Percentiles rank a stretch among this genome's conserved stretches.
phyloP scores from a whole-genome alignment of 1,139 yeast genomes.

The Yamadazyma dendronema region DNA sequence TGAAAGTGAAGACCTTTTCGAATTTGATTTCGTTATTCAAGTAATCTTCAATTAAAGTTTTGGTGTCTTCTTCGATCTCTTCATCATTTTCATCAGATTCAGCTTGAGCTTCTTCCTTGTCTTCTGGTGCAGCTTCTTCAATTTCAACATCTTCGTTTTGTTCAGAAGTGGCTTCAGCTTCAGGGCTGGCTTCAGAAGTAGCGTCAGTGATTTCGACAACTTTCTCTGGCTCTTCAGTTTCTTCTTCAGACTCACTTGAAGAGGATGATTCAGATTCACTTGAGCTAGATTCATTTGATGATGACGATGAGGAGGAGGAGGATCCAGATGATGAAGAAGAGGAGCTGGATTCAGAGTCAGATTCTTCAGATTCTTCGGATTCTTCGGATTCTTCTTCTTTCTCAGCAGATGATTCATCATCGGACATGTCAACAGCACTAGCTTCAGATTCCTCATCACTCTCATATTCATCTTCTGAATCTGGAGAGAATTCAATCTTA shows the following conservation, averaged over 20 bases:
- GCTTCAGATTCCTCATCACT: slow-evolving; percentile 20
- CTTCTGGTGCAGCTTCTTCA: slow-evolving; percentile 7
- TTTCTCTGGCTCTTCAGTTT: slow-evolving; percentile 4
- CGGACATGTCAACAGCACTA: slow-evolving; percentile 8
- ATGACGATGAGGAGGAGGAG: slow-evolving; percentile 17
- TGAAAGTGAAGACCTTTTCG: slow-evolving; percentile 47
- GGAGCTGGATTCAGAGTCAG: slow-evolving; percentile 11
- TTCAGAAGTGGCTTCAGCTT: slow-evolving; percentile 4
- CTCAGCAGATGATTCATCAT: slow-evolving; percentile 9
- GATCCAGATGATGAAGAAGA: slow-evolving; percentile 14
- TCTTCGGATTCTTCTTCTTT: slow-evolving; percentile 7
- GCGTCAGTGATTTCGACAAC: slow-evolving; percentile 2
- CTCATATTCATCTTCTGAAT: slow-evolving; percentile 21
- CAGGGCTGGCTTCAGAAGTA: slow-evolving; percentile 3
- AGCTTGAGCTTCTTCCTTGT: slow-evolving; percentile 5
- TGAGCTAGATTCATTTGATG: too few species aligned
- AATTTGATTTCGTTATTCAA: slow-evolving; percentile 38
- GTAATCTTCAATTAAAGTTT: slow-evolving; percentile 38
- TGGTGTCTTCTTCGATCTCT: slow-evolving; percentile 44
- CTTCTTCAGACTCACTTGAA: slow-evolving; percentile 2
- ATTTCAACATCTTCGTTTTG: slow-evolving; percentile 8
- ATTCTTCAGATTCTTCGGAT: background rate
- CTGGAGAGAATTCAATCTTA: slow-evolving; percentile 28
- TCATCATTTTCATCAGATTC: slow-evolving; percentile 23
- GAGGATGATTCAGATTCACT: slow-evolving; percentile 12